These are phyloP conservation scores for Polytrichum formosum DNA, from an alignment of 225 moss, liverwort and hornwort genomes.

Conservation along the genomic window DNA sequence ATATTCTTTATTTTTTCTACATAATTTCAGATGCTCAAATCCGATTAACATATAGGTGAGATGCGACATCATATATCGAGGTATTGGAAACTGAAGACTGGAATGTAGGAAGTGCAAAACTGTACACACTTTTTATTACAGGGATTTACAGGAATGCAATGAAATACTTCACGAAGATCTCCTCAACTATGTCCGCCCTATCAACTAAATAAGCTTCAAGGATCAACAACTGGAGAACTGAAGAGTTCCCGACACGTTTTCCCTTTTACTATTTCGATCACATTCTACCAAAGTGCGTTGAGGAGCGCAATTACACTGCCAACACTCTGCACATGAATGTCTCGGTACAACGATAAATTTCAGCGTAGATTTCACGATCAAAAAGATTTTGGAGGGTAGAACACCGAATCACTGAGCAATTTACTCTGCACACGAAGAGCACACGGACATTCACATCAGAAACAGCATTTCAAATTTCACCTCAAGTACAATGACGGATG, in stretches of 20 bases:
- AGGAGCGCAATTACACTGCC: background rate
- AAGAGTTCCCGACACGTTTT: background rate
- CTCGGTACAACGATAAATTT: background rate
- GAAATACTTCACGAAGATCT: background rate
- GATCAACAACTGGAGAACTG: background rate
- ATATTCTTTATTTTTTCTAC: too few relatives aligned
- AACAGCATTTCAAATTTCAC: background rate
- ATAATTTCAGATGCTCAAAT: too few relatives aligned
- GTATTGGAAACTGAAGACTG: too few relatives aligned
- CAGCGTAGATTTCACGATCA: background rate
- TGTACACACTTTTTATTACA: conserved; percentile 10
- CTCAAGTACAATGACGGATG: too few relatives aligned
- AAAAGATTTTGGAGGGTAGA: background rate
- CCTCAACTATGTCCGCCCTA: background rate
- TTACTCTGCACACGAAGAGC: conserved; percentile 21
- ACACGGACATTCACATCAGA: background rate
- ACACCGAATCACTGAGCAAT: background rate
- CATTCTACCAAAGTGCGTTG: background rate
- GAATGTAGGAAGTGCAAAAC: background rate
- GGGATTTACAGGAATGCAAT: background rate
- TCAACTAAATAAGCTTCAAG: background rate
- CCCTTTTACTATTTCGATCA: background rate
- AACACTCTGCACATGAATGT: background rate
- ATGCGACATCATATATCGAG: too few relatives aligned
- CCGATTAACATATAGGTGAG: too few relatives aligned